These are phyloP conservation scores for Hemileia vastatrix DNA, from an alignment of 1,284 basidiomycete genomes.

Conservation along the genomic window DNA sequence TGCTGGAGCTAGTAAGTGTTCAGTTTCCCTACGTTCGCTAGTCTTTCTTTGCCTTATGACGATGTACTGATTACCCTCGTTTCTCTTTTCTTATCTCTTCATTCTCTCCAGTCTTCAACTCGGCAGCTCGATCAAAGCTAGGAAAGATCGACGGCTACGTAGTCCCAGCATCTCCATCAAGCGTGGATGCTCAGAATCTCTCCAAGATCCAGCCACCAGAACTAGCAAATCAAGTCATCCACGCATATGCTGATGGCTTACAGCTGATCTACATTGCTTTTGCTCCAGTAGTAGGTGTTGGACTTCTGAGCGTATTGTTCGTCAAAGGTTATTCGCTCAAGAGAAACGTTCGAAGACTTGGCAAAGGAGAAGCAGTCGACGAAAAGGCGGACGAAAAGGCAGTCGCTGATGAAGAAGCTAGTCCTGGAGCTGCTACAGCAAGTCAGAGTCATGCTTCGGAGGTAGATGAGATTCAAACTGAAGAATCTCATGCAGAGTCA, in stretches of 20 bases:
- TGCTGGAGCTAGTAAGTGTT: neutral
- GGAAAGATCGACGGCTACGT: conserved; percentile 10
- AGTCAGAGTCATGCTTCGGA: too few species aligned
- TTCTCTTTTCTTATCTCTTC: conserved; percentile 32
- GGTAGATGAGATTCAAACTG: too few species aligned
- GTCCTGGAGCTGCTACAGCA: too few species aligned
- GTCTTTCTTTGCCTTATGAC: too few species aligned
- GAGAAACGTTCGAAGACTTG: neutral
- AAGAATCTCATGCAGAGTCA: too few species aligned
- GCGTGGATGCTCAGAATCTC: conserved; percentile 29
- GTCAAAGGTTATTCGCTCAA: conserved; percentile 31
- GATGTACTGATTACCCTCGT: too few species aligned
- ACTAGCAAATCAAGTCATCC: conserved; percentile 29
- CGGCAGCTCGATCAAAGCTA: conserved; percentile 4
- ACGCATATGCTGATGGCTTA: conserved; percentile 32
- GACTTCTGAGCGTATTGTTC: conserved; percentile 27
- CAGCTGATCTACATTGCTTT: conserved; percentile 32
- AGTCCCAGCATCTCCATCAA: conserved; percentile 4
- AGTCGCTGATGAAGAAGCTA: too few species aligned
- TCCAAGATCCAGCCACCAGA: conserved; percentile 32
- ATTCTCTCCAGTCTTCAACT: conserved; percentile 33
- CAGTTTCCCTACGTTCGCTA: too few species aligned
- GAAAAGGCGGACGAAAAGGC: too few species aligned
- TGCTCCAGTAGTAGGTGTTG: conserved; percentile 32
- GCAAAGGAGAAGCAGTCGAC: too few species aligned